Conservation (phyloP, 2,329 filamentous ascomycete species). For the Aspergillus piperis region DNA sequence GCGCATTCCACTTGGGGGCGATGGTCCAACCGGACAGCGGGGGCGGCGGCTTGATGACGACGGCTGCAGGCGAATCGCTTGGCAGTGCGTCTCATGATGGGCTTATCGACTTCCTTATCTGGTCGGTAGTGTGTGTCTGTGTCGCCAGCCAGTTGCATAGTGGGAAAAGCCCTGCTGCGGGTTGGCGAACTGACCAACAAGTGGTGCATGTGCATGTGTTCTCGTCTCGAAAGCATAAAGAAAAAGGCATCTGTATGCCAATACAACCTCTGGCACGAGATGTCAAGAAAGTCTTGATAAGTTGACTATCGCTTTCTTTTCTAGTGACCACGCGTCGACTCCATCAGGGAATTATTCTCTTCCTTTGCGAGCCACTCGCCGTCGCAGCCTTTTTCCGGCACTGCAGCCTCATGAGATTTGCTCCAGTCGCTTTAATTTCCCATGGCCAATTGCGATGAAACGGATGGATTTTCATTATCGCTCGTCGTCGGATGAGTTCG, state of each 20-base stretch:
- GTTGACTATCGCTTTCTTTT: background rate
- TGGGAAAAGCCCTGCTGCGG: no score
- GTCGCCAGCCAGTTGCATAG: no score
- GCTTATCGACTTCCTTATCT: no score
- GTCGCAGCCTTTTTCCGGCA: background rate
- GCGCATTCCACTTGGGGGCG: conserved; percentile 6
- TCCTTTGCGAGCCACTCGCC: background rate
- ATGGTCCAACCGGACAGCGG: conserved; percentile 5
- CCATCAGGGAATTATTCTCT: background rate
- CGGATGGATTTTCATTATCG: background rate
- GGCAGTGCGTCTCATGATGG: conserved; percentile 2
- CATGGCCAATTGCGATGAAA: background rate
- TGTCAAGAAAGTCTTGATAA: background rate
- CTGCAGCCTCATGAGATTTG: background rate
- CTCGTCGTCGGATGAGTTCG: background rate
- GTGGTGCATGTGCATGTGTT: no score
- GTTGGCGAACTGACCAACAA: no score
- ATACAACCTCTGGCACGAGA: no score
- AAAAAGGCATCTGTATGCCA: background rate
- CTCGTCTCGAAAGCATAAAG: no score
- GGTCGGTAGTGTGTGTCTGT: no score
- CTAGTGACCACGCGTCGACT: background rate
- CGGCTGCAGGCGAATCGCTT: conserved; percentile 6
- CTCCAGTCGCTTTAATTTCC: background rate
- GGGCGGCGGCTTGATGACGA: conserved; percentile 7